Evolutionary conservation across 148 eudicot genomes (phyloP).

Genomic region (Polygonum aviculare): DNA sequence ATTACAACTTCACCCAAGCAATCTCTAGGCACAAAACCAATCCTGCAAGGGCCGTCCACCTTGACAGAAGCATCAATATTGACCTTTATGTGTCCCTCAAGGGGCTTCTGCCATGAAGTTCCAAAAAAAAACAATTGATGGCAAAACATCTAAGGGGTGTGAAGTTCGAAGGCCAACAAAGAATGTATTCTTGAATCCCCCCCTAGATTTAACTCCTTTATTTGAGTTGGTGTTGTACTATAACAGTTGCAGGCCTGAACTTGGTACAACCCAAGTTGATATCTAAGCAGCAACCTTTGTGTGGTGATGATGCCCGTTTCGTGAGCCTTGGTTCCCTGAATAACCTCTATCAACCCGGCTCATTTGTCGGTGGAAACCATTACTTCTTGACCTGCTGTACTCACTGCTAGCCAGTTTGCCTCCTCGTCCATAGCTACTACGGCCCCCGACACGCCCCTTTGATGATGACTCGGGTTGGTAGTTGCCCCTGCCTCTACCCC

Average conservation of each 20-base stretch:
- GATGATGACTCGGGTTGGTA: conserved; percentile 50
- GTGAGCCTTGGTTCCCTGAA: conserved; percentile 25
- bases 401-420: conserved; percentile 32
- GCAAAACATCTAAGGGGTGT: not conserved
- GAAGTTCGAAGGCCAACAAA: not conserved
- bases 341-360: conserved; percentile 37
- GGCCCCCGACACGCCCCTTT: conserved; percentile 61
- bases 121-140: no score
- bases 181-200: not conserved
- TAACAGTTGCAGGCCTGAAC: not conserved
- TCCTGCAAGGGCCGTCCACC: no score
- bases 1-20: no score
- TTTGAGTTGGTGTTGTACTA: not conserved
- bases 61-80: no score
- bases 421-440: conserved; percentile 41
- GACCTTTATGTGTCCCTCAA: no score
- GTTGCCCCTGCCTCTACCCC: conserved; percentile 72
- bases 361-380: conserved; percentile 51
- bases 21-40: no score
- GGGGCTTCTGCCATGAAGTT: no score
- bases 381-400: conserved; percentile 62
- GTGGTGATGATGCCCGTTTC: conserved; percentile 29
- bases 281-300: conserved; percentile 23
- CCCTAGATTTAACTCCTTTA: not conserved
- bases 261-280: not conserved